phyloP scores from a whole-genome alignment of 2,329 filamentous ascomycete genomes.

The Pseudogymnoascus destructans region DNA sequence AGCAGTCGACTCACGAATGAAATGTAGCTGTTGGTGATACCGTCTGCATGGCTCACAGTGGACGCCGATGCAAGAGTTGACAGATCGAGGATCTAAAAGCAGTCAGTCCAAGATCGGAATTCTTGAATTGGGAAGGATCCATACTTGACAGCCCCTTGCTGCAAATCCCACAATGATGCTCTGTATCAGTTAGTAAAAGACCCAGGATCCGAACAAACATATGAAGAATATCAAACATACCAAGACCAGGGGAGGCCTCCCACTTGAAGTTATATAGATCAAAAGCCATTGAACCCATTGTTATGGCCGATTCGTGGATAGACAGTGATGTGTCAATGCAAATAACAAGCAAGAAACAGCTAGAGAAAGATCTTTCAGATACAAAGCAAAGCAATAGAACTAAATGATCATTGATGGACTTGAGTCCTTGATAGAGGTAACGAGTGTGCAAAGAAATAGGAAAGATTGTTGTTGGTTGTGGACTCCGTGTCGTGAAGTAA shows the following conservation, averaged over 20 bases:
- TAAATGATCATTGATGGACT: neutral
- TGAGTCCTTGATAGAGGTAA: neutral
- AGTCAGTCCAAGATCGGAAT: slow-evolving; percentile 8
- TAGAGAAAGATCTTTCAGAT: neutral
- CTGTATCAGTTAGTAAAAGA: slow-evolving; percentile 17
- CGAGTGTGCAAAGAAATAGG: neutral
- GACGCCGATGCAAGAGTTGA: slow-evolving; percentile 23
- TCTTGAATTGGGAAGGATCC: neutral
- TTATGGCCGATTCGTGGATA: neutral
- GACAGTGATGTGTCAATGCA: neutral
- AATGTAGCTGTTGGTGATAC: slow-evolving; percentile 26
- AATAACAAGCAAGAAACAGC: neutral
- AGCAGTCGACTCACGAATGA: slow-evolving; percentile 20
- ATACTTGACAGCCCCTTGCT: slow-evolving; percentile 18
- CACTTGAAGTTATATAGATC: slow-evolving; percentile 17
- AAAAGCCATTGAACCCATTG: slow-evolving; percentile 16
- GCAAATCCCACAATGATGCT: slow-evolving; percentile 24
- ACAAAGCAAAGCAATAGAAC: neutral
- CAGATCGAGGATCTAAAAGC: slow-evolving; percentile 21
- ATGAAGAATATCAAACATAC: slow-evolving; percentile 13
- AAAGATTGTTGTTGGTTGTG: neutral
- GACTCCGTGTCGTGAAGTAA: neutral
- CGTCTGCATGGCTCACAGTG: slow-evolving; percentile 26
- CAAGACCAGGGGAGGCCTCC: slow-evolving; percentile 24
- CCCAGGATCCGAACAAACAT: neutral